Conservation (phyloP, 1,139 yeast genomes). For the Debaryomycetaceae sp. region DNA sequence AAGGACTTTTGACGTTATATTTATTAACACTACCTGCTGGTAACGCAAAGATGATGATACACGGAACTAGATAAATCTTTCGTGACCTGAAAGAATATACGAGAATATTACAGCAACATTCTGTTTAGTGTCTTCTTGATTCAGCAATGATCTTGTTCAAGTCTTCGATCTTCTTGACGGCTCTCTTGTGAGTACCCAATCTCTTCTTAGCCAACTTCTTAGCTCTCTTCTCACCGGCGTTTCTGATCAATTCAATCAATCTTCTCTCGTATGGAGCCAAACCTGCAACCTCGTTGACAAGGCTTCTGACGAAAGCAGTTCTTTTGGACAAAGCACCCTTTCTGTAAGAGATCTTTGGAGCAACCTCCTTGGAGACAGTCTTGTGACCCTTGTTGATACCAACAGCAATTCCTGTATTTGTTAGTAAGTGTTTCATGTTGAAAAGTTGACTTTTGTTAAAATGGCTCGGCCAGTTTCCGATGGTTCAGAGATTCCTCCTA, state of each 20-base stretch:
- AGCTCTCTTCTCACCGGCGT: slow-evolving; percentile 99
- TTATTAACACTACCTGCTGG: not conserved
- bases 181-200: slow-evolving; percentile 99
- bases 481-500: too few relatives aligned
- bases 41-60: slow-evolving; percentile 1
- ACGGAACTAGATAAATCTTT: not conserved
- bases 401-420: slow-evolving; percentile 82
- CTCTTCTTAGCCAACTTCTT: slow-evolving; percentile 99
- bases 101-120: not conserved
- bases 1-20: not conserved
- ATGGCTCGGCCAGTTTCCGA: too few relatives aligned
- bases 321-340: slow-evolving; percentile 97
- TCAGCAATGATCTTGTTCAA: slow-evolving; percentile 96
- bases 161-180: slow-evolving; percentile 99
- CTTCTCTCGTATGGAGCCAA: slow-evolving; percentile 99
- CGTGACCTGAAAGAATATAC: not conserved
- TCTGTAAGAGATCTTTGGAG: slow-evolving; percentile 93
- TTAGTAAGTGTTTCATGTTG: slow-evolving; percentile 12
- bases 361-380: slow-evolving; percentile 89
- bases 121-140: slow-evolving; percentile 73
- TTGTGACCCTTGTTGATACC: slow-evolving; percentile 99
- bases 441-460: too few relatives aligned
- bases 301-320: slow-evolving; percentile 90
- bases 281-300: slow-evolving; percentile 97
- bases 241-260: slow-evolving; percentile 98